phyloP scores from a whole-genome alignment of 306 rosid genomes.

The Echinosophora koreensis region DNA sequence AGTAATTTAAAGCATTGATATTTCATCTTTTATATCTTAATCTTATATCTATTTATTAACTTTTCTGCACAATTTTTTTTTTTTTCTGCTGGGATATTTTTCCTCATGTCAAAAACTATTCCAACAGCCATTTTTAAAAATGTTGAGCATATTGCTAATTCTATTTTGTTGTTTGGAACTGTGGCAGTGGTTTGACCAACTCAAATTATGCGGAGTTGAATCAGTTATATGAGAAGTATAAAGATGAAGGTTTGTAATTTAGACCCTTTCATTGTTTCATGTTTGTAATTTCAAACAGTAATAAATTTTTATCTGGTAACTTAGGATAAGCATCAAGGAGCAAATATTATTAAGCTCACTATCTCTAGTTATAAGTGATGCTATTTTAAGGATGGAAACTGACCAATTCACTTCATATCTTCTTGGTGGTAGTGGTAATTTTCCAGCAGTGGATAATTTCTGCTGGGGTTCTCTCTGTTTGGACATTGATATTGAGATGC shows the following conservation, averaged over 20 bases:
- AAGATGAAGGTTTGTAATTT: conserved; percentile 66
- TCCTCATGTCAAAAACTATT: not conserved
- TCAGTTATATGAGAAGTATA: conserved; percentile 75
- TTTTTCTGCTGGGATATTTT: not conserved
- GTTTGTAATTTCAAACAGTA: not conserved
- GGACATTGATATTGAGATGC: not conserved
- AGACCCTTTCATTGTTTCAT: conserved; percentile 7
- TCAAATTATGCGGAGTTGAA: conserved; percentile 85
- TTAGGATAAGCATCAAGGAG: conserved; percentile 2
- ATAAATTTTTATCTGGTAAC: not conserved
- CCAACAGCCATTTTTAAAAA: not conserved
- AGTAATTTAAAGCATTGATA: not conserved
- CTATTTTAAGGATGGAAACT: not conserved
- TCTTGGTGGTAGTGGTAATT: not conserved
- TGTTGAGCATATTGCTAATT: conserved; percentile 9
- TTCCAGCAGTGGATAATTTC: not conserved
- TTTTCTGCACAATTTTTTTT: no score
- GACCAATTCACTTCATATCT: conserved; percentile 9
- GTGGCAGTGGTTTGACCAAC: conserved; percentile 84
- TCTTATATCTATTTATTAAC: no score
- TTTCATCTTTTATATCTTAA: not conserved
- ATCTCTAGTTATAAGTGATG: not conserved
- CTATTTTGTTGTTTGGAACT: conserved; percentile 35
- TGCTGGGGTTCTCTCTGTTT: not conserved
- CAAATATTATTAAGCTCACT: conserved; percentile 4